These are phyloP conservation scores for Aspergillus udagawae DNA, from an alignment of 2,329 filamentous ascomycete genomes.

Conservation along the genomic window DNA sequence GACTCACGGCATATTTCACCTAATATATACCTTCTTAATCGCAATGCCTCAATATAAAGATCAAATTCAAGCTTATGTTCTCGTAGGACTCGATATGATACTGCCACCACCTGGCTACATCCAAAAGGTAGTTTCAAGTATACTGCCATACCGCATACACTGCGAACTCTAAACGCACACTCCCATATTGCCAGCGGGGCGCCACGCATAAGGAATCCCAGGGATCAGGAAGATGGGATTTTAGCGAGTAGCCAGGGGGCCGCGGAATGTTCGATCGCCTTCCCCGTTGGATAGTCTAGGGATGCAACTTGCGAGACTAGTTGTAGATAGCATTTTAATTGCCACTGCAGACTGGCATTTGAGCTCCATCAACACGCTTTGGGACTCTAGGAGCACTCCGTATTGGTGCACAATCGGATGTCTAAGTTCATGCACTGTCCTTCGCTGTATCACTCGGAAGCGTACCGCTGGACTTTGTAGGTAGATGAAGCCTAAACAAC, in stretches of 20 bases:
- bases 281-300: conserved; percentile 11
- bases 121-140: neutral
- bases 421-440: neutral
- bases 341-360: neutral
- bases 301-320: conserved; percentile 5
- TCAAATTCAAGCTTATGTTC: neutral
- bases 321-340: neutral
- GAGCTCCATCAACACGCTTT: too few species aligned
- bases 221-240: conserved; percentile 16
- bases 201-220: conserved; percentile 13
- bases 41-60: too few species aligned
- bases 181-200: neutral
- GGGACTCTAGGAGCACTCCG: neutral
- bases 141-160: neutral
- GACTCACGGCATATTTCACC: too few species aligned
- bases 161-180: neutral
- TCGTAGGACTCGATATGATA: neutral
- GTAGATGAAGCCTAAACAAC: neutral
- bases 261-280: conserved; percentile 18
- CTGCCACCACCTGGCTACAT: neutral
- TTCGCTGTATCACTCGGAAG: neutral
- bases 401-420: neutral
- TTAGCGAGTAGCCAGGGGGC: conserved; percentile 13
- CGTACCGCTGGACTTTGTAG: neutral
- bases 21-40: too few species aligned